A percentile compares a stretch with the other conserved stretches of the same genome.
Evolutionary conservation across 2,329 filamentous ascomycete species (phyloP).

Genomic region (Aureobasidium musti): DNA sequence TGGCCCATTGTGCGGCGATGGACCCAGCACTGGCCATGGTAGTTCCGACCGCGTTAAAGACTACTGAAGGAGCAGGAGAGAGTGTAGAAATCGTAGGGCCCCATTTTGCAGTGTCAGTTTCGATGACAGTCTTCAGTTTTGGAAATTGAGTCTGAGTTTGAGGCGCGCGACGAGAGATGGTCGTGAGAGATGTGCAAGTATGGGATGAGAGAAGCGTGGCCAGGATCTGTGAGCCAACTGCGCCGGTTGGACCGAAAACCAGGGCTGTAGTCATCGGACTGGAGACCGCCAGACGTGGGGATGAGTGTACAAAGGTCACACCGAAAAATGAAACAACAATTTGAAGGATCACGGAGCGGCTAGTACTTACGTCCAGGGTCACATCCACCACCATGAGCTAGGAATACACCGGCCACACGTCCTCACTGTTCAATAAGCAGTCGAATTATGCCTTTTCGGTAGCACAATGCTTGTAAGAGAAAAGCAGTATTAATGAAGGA

Average conservation of each 20-base stretch:
- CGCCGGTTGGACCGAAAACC: constrained; percentile 34
- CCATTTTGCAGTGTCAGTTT: constrained; percentile 9
- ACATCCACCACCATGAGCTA: neutral
- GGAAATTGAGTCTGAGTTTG: neutral
- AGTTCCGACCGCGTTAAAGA: constrained; percentile 41
- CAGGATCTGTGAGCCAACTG: constrained; percentile 33
- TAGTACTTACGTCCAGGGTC: neutral
- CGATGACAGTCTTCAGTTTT: neutral
- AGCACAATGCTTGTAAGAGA: too few relatives aligned
- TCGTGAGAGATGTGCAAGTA: constrained; percentile 31
- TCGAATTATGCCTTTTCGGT: too few relatives aligned
- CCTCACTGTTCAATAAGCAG: too few relatives aligned
- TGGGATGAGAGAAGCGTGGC: constrained; percentile 29
- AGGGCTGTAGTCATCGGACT: constrained; percentile 31
- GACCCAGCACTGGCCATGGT: constrained; percentile 41
- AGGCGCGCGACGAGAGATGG: neutral
- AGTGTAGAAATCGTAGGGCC: constrained; percentile 26
- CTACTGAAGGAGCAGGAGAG: constrained; percentile 30
- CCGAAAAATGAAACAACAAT: too few relatives aligned
- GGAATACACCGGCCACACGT: neutral
- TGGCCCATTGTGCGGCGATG: constrained; percentile 43
- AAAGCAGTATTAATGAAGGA: too few relatives aligned
- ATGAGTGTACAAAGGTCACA: neutral
- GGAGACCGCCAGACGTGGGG: neutral
- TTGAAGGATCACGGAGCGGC: neutral